These are phyloP conservation scores for Centrapalus pauciflorus DNA, from an alignment of 129 eudicot genomes.

Conservation along the genomic window DNA sequence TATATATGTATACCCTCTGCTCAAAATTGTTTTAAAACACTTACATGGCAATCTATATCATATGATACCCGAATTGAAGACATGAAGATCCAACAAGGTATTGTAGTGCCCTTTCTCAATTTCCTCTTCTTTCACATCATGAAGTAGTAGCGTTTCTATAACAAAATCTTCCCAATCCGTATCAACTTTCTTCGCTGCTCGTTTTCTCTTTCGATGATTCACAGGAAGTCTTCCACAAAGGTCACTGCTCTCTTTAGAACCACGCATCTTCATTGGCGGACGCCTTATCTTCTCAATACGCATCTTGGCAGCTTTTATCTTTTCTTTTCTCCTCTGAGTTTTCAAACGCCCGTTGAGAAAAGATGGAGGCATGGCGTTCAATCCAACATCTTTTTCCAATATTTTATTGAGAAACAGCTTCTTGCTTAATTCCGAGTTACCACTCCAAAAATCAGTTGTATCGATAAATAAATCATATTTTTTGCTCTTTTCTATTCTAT, in stretches of 20 bases:
- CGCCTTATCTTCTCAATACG: slow-evolving; percentile 50
- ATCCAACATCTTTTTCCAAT: slow-evolving; percentile 65
- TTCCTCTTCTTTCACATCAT: slow-evolving; percentile 59
- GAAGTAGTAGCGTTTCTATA: slow-evolving; percentile 75
- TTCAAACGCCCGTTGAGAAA: slow-evolving; percentile 39
- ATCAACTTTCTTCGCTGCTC: slow-evolving; percentile 26
- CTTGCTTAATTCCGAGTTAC: slow-evolving; percentile 62
- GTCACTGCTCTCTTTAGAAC: slow-evolving; percentile 3
- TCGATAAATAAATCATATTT: slow-evolving; percentile 14
- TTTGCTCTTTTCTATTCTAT: not conserved
- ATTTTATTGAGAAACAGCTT: slow-evolving; percentile 49
- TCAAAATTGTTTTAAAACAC: too few relatives aligned
- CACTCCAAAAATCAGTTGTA: slow-evolving; percentile 55
- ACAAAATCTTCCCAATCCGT: slow-evolving; percentile 80
- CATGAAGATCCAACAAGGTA: slow-evolving; percentile 62
- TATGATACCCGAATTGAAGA: too few relatives aligned
- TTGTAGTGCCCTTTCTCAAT: slow-evolving; percentile 72
- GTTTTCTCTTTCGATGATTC: slow-evolving; percentile 26
- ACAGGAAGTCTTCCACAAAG: not conserved
- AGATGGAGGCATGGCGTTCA: slow-evolving; percentile 57
- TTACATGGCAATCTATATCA: too few relatives aligned
- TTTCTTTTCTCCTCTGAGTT: slow-evolving; percentile 35
- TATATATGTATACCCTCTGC: too few relatives aligned
- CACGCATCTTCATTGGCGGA: slow-evolving; percentile 22
- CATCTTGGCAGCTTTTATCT: slow-evolving; percentile 54